phyloP scores from a whole-genome alignment of 2,329 filamentous ascomycete genomes.

The Aspergillus hortae region DNA sequence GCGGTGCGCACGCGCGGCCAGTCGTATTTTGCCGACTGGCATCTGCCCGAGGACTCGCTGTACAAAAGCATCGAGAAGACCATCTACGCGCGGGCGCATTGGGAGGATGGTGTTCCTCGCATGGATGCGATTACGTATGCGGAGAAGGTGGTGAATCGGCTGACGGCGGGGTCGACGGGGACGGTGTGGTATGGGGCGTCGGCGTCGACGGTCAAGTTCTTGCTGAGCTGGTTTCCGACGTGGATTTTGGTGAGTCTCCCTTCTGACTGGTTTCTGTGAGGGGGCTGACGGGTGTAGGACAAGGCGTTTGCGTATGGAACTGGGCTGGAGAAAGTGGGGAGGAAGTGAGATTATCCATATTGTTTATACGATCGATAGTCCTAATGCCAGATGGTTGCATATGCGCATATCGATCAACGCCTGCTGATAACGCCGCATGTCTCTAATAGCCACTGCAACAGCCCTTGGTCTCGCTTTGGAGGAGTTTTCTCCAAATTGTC shows the following conservation, averaged over 20 bases:
- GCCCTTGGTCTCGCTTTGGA: neutral
- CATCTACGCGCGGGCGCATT: slow-evolving; percentile 6
- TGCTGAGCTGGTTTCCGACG: neutral
- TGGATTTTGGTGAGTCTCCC: neutral
- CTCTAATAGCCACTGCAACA: neutral
- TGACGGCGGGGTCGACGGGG: slow-evolving; percentile 9
- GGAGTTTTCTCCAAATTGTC: neutral
- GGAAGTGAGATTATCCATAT: neutral
- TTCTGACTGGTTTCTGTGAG: too few species aligned
- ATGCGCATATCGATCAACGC: too few species aligned
- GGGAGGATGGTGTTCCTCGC: slow-evolving; percentile 6
- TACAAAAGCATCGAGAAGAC: slow-evolving; percentile 19
- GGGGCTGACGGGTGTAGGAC: neutral
- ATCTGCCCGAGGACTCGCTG: slow-evolving; percentile 13
- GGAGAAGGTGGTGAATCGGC: slow-evolving; percentile 6
- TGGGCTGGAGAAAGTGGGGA: neutral
- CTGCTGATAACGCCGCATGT: neutral
- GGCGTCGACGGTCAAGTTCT: neutral
- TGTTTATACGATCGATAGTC: too few species aligned
- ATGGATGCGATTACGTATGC: slow-evolving; percentile 10
- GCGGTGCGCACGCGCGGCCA: slow-evolving; percentile 15
- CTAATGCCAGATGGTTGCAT: too few species aligned
- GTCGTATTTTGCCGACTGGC: slow-evolving; percentile 15
- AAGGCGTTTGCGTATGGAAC: neutral
- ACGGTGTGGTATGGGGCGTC: slow-evolving; percentile 12